phyloP scores from a whole-genome alignment of 805 yeast species.

The Naumovozyma castellii region DNA sequence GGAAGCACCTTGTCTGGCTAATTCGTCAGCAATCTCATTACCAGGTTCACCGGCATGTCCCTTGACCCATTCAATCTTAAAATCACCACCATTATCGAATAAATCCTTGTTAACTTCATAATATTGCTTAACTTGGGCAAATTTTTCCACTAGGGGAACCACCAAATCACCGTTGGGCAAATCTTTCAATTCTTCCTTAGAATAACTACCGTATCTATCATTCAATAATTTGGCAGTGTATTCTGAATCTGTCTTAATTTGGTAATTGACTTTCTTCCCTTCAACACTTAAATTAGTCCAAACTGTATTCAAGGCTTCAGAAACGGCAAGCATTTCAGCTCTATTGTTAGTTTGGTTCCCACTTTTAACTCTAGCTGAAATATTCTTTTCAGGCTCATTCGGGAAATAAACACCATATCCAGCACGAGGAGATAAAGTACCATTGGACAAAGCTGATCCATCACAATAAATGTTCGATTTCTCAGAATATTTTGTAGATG shows the following conservation, averaged over 20 bases:
- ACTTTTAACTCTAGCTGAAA: slow-evolving; percentile 41
- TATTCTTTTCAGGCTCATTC: slow-evolving; percentile 38
- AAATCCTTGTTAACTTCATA: slow-evolving; percentile 24
- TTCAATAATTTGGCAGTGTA: slow-evolving; percentile 51
- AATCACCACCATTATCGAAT: slow-evolving; percentile 28
- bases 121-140: slow-evolving; percentile 29
- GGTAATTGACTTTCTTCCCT: slow-evolving; percentile 23
- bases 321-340: slow-evolving; percentile 68
- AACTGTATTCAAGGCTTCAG: slow-evolving; percentile 42
- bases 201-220: slow-evolving; percentile 43
- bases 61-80: slow-evolving; percentile 50
- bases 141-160: slow-evolving; percentile 36
- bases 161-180: slow-evolving; percentile 26
- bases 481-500: neutral
- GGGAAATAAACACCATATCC: slow-evolving; percentile 80
- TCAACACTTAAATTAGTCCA: slow-evolving; percentile 19
- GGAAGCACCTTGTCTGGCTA: slow-evolving; percentile 56
- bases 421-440: slow-evolving; percentile 28
- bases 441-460: slow-evolving; percentile 65
- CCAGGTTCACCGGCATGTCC: slow-evolving; percentile 69
- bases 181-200: slow-evolving; percentile 34
- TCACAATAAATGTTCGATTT: slow-evolving; percentile 49
- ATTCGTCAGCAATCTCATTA: slow-evolving; percentile 64
- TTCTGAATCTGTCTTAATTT: slow-evolving; percentile 60
- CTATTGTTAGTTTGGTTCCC: slow-evolving; percentile 61